phyloP scores from a whole-genome alignment of 106 monocot species.

The Dioscorea dumetorum region DNA sequence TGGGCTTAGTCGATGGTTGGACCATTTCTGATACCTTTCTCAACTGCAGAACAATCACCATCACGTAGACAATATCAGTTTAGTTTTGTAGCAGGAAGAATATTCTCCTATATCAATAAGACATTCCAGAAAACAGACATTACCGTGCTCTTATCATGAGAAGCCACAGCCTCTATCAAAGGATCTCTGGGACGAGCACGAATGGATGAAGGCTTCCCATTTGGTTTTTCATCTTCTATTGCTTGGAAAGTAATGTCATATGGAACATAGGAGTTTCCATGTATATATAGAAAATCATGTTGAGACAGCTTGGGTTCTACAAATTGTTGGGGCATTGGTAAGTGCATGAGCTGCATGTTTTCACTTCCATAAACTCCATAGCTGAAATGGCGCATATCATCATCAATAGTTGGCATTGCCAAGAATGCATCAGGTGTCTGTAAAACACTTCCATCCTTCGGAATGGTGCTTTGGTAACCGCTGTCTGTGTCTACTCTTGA shows the following conservation, averaged over 20 bases:
- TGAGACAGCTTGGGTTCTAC: constrained; percentile 20
- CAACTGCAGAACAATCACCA: constrained; percentile 45
- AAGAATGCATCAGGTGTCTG: constrained; percentile 23
- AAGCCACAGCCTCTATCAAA: constrained; percentile 86
- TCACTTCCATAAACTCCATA: constrained; percentile 24
- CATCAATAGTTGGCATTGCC: constrained; percentile 4
- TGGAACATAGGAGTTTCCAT: constrained; percentile 22
- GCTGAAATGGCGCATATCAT: constrained; percentile 13
- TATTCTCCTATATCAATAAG: not conserved
- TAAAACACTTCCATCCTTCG: constrained; percentile 6
- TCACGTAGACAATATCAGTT: no score
- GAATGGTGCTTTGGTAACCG: not conserved
- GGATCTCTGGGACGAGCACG: constrained; percentile 85
- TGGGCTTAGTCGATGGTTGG: constrained; percentile 28
- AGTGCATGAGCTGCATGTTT: constrained; percentile 21
- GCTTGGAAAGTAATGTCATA: constrained; percentile 27
- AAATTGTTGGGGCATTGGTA: constrained; percentile 15
- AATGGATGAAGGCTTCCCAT: constrained; percentile 43
- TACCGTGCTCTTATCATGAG: constrained; percentile 97
- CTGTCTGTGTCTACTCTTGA: constrained; percentile 10
- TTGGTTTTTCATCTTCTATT: constrained; percentile 27
- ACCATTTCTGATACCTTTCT: constrained; percentile 79
- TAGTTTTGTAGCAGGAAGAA: no score
- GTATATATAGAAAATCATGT: constrained; percentile 22
- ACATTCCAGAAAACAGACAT: not conserved